phyloP scores from a whole-genome alignment of 352 stramenopile species.

The Globisporangium cystogenes region DNA sequence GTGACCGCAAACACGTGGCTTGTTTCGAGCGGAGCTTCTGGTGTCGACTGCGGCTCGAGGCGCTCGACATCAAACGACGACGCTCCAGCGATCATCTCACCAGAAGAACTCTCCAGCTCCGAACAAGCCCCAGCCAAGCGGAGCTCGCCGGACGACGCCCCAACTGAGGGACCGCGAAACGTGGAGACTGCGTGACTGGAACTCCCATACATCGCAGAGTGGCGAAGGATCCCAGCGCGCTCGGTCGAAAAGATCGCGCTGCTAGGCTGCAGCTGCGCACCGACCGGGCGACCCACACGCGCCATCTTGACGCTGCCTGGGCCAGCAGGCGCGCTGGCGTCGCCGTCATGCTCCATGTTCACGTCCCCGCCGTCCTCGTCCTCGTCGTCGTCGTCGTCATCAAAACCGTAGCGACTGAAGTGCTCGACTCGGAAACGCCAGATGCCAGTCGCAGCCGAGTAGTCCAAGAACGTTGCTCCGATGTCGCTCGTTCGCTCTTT shows the following conservation, averaged over 20 bases:
- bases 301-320: constrained; percentile 20
- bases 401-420: constrained; percentile 81
- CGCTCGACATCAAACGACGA: constrained; percentile 16
- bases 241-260: constrained; percentile 23
- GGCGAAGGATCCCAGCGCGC: constrained; percentile 32
- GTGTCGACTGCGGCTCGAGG: constrained; percentile 11
- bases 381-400: constrained; percentile 67
- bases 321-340: constrained; percentile 14
- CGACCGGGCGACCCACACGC: constrained; percentile 15
- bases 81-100: not conserved
- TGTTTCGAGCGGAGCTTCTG: constrained; percentile 12
- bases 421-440: constrained; percentile 86
- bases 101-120: not conserved
- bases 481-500: constrained; percentile 74
- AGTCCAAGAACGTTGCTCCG: constrained; percentile 73
- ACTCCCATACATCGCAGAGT: constrained; percentile 35
- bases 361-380: constrained; percentile 24
- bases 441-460: constrained; percentile 61
- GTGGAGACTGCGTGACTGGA: constrained; percentile 23
- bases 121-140: not conserved
- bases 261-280: constrained; percentile 4
- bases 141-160: not conserved
- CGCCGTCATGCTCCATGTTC: constrained; percentile 20
- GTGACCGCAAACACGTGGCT: constrained; percentile 34
- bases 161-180: constrained; percentile 15